Evolutionary conservation across 1,139 yeast species (phyloP).

Genomic region (Magnusiomyces paraingens): DNA sequence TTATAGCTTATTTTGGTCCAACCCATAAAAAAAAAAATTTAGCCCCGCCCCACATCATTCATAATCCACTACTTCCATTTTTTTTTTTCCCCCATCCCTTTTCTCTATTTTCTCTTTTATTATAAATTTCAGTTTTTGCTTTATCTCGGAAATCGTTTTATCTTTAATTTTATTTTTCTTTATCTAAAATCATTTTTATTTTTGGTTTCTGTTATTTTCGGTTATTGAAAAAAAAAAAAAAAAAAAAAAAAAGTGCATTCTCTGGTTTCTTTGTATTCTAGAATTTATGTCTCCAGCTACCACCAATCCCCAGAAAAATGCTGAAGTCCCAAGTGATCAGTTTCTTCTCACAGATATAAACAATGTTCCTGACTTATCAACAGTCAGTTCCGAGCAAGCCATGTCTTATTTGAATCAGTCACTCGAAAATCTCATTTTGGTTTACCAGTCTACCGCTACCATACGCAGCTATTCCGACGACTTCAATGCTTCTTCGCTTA

Average conservation of each 20-base stretch:
- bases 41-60: neutral
- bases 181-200: no score
- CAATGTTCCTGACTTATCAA: conserved; percentile 19
- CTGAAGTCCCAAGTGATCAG: conserved; percentile 2
- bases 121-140: neutral
- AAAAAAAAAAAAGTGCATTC: no score
- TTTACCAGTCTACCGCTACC: conserved; percentile 4
- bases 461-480: neutral
- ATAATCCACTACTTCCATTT: neutral
- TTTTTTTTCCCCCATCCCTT: neutral
- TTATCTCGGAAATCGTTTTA: neutral
- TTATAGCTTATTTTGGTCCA: neutral
- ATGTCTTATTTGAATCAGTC: conserved; percentile 23
- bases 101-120: neutral
- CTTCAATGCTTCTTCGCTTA: neutral
- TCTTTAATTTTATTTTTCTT: no score
- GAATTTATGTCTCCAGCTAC: no score
- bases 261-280: no score
- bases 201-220: no score
- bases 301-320: neutral
- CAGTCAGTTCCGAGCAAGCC: conserved; percentile 22
- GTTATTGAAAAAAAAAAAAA: no score
- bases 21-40: neutral
- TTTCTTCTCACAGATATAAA: conserved; percentile 6
- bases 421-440: conserved; percentile 13